Conservation (phyloP, 495 filamentous ascomycete species). For the Oidiodendron maius region DNA sequence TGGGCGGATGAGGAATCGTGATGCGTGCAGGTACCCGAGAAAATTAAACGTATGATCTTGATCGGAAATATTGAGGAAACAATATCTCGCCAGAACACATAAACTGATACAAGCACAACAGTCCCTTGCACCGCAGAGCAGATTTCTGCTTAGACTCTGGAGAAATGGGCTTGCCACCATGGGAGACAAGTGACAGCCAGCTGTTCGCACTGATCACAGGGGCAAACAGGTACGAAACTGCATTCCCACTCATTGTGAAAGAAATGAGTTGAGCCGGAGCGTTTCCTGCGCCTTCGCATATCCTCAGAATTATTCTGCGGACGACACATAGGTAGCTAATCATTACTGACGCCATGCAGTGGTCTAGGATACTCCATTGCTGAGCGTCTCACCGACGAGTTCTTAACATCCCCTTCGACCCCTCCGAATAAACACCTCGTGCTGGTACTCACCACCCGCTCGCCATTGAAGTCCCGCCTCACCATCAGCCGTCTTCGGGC, state of each 20-base stretch:
- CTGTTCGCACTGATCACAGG: constrained; percentile 62
- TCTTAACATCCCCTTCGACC: constrained; percentile 60
- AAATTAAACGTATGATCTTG: no score
- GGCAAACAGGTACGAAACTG: constrained; percentile 56
- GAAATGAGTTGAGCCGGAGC: no score
- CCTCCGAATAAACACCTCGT: constrained; percentile 55
- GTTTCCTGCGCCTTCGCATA: no score
- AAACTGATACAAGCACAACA: no score
- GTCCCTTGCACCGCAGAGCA: no score
- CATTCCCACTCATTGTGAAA: no score
- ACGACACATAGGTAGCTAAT: neutral
- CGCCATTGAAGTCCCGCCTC: constrained; percentile 49
- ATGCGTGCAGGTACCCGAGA: no score
- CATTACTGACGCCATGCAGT: constrained; percentile 42
- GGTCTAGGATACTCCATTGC: constrained; percentile 87
- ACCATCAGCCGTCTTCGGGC: constrained; percentile 48
- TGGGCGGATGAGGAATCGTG: no score
- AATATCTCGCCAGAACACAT: no score
- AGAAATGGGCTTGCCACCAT: constrained; percentile 35
- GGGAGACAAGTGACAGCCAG: constrained; percentile 40
- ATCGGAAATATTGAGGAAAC: no score
- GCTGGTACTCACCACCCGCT: constrained; percentile 62
- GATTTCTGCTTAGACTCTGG: neutral
- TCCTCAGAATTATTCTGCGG: constrained; percentile 10
- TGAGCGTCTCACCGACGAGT: constrained; percentile 85